Evolutionary conservation across 495 filamentous ascomycete species (phyloP).

Genomic region (Elasticomyces elasticus): DNA sequence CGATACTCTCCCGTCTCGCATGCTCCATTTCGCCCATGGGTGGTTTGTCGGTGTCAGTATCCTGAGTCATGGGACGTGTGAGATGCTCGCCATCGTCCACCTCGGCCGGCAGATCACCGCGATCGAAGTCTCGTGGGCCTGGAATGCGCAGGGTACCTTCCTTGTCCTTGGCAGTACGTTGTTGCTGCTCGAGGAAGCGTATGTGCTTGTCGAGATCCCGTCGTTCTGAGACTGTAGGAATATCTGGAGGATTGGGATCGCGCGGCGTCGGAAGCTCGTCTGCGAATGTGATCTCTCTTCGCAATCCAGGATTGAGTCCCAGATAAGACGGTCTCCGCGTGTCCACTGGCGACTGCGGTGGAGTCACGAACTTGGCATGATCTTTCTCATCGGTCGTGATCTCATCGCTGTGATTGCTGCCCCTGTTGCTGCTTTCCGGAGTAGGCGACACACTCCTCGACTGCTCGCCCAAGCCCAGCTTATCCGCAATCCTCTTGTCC

Average conservation of each 20-base stretch:
- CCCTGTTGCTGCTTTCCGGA: slow-evolving; percentile 7
- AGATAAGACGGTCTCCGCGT: slow-evolving; percentile 6
- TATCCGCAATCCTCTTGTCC: slow-evolving; percentile 13
- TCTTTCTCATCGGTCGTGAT: slow-evolving; percentile 26
- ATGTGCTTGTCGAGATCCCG: slow-evolving; percentile 53
- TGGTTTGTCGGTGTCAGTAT: not conserved
- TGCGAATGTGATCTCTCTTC: slow-evolving; percentile 52
- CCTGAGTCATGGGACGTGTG: slow-evolving; percentile 5
- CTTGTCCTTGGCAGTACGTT: slow-evolving; percentile 62
- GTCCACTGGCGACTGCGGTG: slow-evolving; percentile 8
- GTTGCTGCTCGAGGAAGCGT: slow-evolving; percentile 66
- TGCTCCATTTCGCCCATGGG: not conserved
- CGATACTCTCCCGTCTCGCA: not conserved
- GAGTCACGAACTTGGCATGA: slow-evolving; percentile 13
- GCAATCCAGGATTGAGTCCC: slow-evolving; percentile 12
- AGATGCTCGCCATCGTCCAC: slow-evolving; percentile 36
- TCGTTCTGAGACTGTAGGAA: not conserved
- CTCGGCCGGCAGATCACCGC: slow-evolving; percentile 57
- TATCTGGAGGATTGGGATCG: slow-evolving; percentile 16
- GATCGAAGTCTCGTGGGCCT: slow-evolving; percentile 75
- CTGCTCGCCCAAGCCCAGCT: slow-evolving; percentile 1
- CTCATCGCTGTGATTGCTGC: slow-evolving; percentile 17
- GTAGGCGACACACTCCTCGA: slow-evolving; percentile 9
- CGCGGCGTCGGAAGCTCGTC: slow-evolving; percentile 38
- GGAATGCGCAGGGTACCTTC: slow-evolving; percentile 66